phyloP scores from a whole-genome alignment of 1,284 basidiomycete genomes.

The Macrocystidia cucumis region DNA sequence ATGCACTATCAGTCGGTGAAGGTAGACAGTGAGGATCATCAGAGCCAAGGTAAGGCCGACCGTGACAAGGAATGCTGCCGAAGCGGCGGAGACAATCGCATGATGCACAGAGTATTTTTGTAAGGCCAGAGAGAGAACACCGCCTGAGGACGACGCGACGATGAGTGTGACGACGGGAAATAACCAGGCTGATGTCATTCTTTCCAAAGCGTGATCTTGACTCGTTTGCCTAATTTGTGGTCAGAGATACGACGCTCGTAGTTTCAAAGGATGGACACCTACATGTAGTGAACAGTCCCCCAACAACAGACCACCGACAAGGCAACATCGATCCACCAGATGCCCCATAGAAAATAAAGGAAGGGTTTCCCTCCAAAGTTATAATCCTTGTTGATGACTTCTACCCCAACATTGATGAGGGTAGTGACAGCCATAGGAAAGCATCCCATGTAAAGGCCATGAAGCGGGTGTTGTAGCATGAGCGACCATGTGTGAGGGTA shows the following conservation, averaged over 20 bases:
- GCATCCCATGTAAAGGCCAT: conserved; percentile 62
- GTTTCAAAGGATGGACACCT: conserved; percentile 14
- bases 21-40: conserved; percentile 46
- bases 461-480: conserved; percentile 52
- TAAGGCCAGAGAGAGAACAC: conserved; percentile 45
- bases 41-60: conserved; percentile 50
- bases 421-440: conserved; percentile 71
- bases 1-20: conserved; percentile 36
- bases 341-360: conserved; percentile 51
- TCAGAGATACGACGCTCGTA: neutral
- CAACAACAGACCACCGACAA: conserved; percentile 55
- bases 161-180: conserved; percentile 69
- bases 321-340: conserved; percentile 70
- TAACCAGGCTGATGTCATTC: conserved; percentile 58
- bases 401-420: conserved; percentile 44
- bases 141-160: conserved; percentile 63
- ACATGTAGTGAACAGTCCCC: conserved; percentile 64
- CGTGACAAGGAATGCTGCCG: conserved; percentile 46
- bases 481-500: conserved; percentile 50
- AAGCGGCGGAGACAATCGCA: conserved; percentile 47
- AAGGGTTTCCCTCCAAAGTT: conserved; percentile 47
- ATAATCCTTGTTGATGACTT: conserved; percentile 33
- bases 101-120: conserved; percentile 32
- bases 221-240: conserved; percentile 43
- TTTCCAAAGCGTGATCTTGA: conserved; percentile 49